A percentile compares a stretch with the other conserved stretches of the same genome.
phyloP scores from a whole-genome alignment of 2,329 filamentous ascomycete species.

The Fusarium sp. region DNA sequence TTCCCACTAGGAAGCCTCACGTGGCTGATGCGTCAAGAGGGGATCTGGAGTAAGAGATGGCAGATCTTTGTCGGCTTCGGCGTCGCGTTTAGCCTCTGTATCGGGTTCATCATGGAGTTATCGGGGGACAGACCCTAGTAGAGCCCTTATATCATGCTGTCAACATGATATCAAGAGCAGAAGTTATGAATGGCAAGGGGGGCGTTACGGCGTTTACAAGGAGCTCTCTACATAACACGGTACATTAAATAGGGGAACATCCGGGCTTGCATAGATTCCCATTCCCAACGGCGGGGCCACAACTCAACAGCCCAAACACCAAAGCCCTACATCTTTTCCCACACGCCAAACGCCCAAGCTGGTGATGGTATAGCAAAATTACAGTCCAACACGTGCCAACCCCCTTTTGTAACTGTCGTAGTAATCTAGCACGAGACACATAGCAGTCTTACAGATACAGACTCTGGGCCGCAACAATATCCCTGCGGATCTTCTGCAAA shows the following conservation, averaged over 20 bases:
- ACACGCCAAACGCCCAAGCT: conserved; percentile 47
- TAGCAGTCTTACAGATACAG: conserved; percentile 79
- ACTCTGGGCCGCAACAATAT: conserved; percentile 95
- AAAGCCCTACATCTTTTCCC: conserved; percentile 36
- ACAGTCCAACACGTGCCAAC: conserved; percentile 28
- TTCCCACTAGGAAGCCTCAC: conserved; percentile 90
- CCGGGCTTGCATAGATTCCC: conserved; percentile 37
- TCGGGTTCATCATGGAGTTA: conserved; percentile 76
- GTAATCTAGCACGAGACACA: conserved; percentile 7
- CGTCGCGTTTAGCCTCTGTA: conserved; percentile 82
- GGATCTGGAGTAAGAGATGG: conserved; percentile 87
- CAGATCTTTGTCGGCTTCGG: conserved; percentile 91
- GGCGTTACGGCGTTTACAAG: conserved; percentile 22
- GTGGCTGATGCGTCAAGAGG: conserved; percentile 90
- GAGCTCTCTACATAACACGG: conserved; percentile 13
- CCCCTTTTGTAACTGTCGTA: conserved; percentile 20
- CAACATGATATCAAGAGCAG: not conserved
- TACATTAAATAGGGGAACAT: conserved; percentile 28
- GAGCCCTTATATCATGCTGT: not conserved
- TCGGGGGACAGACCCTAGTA: conserved; percentile 54
- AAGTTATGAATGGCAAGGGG: not conserved
- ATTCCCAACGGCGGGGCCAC: conserved; percentile 34
- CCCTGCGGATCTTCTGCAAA: conserved; percentile 87
- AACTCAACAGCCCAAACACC: conserved; percentile 24
- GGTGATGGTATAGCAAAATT: conserved; percentile 44